Evolutionary conservation across 768 basidiomycete species (phyloP), one percentile per base, ranked within the genome.

Genomic region (Lanmaoa rubissima): DNA sequence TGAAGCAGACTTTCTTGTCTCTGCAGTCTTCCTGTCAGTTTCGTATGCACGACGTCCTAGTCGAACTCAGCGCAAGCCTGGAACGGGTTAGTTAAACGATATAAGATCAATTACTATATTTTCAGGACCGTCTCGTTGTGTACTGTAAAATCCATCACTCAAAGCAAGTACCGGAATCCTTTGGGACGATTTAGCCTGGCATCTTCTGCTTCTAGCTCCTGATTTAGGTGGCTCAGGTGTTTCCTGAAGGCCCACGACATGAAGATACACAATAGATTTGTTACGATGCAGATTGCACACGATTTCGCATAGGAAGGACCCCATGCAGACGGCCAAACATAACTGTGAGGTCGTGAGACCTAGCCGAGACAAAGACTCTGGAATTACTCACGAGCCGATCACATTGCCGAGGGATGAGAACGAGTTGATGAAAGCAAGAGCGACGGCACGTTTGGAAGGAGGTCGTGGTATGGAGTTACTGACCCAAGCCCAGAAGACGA

Each of bases 391-490:
- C 77, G 91, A 86, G 59, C 93, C 93, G 42, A 85, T 74, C 41
- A 96, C 79, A 73, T 95, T 95, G 1, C 94, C 94, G 4, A 91
- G 77, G 65, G 91, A 86, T 10, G 87, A 87, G 65, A 92, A 83
- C 41, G 86, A 83, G 69, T 94, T 93, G 64, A 94, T 82, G 58
- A 90, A 73, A 2, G 92, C 93, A 47, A 96, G 77, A 13, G 87
- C 87, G n/a, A 94, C 87, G 3, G 93, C 89, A 5, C 93, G 85
- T 72, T 94, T 95, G n/a, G 87, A 84, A 5, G 91, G 80, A 26
- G 93, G 86, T n/a, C 83, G 82, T 28, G 91, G 83, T 73, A 96
- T 77, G 16, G 78, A 78, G 58, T 78, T 82, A 49, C 77, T 78
- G 51, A 81, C 74, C 83, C 79, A 81, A 6, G 79, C 73, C 67